Base-by-base conservation (phyloP, 805 yeast species). In the Tetrapisispora iriomotensis region DNA sequence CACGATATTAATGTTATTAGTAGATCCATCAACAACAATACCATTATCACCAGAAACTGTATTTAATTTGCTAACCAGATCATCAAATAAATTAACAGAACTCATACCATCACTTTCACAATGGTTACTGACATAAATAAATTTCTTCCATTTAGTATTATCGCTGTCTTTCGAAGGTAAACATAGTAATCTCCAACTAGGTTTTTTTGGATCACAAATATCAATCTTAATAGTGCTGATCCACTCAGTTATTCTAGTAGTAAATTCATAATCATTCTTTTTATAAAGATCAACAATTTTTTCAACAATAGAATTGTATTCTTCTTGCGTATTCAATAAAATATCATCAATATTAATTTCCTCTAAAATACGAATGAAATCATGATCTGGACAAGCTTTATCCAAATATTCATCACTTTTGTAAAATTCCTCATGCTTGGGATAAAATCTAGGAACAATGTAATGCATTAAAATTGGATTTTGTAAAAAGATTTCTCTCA, bases 71-170 rank as follows among this genome's bases (percentile, higher is more conserved):
- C 30, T 35, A 8, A 40, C 33, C n/a, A 56, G 35, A 30, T 53
- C 58, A 29, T 49, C 39, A 18, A 53, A 45, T 22, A 56, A 37
- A 36, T 51, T 49, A 2, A 46, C 36, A 20, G 47, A 50, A 24
- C 50, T 48, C n/a, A 37, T 40, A 7, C 53, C 61, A 40, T 56
- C 61, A 10, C 50, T 44, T 25, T 42, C 39, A 34, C 49, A 45
- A 38, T 56, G 61, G 29, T 56, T 53, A 28, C 53, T 47, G 18
- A 56, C 30, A 33, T 42, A 50, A 21, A 47, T 41, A 5, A 54
- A 33, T n/a, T 45, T 29, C 3, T 38, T 34, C 33, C 33, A 38
- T 15, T 15, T 31, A 10, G 36, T 20, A 4, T 21, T 8, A 3
- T 36, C 39, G 8, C 27, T 27, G 1, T 27, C 34, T 17, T 26